phyloP scores from a whole-genome alignment of 257 asterid species.

The Solanum stenotomum region DNA sequence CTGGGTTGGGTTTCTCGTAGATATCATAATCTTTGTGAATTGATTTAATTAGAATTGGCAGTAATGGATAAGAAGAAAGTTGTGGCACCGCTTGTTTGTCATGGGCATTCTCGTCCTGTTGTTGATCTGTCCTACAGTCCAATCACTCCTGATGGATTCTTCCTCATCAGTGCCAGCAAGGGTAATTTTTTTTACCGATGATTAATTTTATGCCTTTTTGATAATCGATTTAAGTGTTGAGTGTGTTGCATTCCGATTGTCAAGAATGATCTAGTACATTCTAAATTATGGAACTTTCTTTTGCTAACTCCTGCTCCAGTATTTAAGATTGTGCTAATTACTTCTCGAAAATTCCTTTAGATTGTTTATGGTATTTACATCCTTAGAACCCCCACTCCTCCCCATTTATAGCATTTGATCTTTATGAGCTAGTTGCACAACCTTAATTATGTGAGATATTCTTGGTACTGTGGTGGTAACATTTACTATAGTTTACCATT shows the following conservation, averaged over 20 bases:
- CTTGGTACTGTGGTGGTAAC: background rate
- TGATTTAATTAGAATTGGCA: background rate
- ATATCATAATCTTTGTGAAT: constrained; percentile 8
- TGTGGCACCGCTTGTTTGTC: constrained; percentile 89
- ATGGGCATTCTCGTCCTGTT: constrained; percentile 98
- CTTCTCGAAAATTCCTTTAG: background rate
- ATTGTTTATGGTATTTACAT: background rate
- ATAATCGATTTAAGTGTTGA: background rate
- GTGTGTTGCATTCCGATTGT: background rate
- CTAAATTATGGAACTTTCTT: background rate
- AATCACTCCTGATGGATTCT: constrained; percentile 86
- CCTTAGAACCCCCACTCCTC: background rate
- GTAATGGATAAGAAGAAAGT: constrained; percentile 90
- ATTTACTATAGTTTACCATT: background rate
- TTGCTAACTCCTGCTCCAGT: background rate
- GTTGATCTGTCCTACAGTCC: constrained; percentile 98
- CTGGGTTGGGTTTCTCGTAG: background rate
- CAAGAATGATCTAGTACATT: background rate
- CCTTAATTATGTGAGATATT: background rate
- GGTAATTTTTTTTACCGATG: constrained; percentile 31
- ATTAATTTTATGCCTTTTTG: background rate
- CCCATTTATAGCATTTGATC: background rate
- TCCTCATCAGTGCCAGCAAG: constrained; percentile 98
- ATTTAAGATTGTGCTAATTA: background rate
- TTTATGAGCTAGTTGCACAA: background rate